phyloP scores from a whole-genome alignment of 176 grass and related monocot genomes.

The Pontederia crassipes region DNA sequence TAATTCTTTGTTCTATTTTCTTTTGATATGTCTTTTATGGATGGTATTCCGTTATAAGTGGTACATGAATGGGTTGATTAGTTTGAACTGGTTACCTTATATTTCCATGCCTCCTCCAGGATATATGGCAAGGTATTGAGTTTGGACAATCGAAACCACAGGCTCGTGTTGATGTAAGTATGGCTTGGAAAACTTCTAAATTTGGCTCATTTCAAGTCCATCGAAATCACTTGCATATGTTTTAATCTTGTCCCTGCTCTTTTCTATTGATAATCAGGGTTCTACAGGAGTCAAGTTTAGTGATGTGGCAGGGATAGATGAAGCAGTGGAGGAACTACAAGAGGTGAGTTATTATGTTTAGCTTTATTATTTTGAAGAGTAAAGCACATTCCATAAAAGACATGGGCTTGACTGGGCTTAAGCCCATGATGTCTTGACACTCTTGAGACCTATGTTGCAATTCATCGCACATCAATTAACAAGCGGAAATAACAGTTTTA shows the following conservation, averaged over 20 bases:
- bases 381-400: neutral
- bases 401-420: no score
- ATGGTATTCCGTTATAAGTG: neutral
- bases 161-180: conserved; percentile 32
- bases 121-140: conserved; percentile 38
- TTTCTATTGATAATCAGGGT: conserved; percentile 12
- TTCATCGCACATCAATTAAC: no score
- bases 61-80: neutral
- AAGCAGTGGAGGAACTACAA: conserved; percentile 31
- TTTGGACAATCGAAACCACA: conserved; percentile 36
- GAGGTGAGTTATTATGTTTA: conserved; percentile 11
- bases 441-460: no score
- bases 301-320: conserved; percentile 37
- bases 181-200: neutral
- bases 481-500: no score
- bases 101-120: conserved; percentile 14
- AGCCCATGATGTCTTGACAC: no score
- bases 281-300: conserved; percentile 32
- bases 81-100: neutral
- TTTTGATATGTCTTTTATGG: neutral
- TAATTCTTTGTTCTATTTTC: conserved; percentile 5
- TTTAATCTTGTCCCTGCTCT: neutral
- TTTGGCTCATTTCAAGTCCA: neutral
- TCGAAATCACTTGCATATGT: neutral
- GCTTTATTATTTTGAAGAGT: neutral